Evolutionary conservation across 2,329 filamentous ascomycete species (phyloP).

Genomic region (Eutypa lata): DNA sequence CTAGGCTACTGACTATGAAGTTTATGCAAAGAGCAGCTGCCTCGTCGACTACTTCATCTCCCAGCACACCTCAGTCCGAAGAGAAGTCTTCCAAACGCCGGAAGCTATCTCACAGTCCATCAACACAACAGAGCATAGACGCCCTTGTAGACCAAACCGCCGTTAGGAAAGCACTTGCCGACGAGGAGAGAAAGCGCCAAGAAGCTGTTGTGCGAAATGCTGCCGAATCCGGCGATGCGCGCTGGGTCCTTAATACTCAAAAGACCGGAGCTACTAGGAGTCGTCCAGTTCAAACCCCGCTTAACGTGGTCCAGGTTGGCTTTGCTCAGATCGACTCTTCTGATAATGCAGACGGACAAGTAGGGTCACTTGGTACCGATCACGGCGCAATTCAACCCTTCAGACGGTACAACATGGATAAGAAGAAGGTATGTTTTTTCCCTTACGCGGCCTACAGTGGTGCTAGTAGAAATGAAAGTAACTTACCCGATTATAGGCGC

Average conservation of each 20-base stretch:
- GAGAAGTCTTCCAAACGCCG: slow-evolving; percentile 61
- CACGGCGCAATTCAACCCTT: slow-evolving; percentile 17
- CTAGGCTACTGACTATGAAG: slow-evolving; percentile 88
- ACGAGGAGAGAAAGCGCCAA: slow-evolving; percentile 64
- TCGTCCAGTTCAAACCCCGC: slow-evolving; percentile 33
- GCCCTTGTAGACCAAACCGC: slow-evolving; percentile 54
- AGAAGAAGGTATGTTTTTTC: slow-evolving; percentile 21
- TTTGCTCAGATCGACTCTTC: slow-evolving; percentile 41
- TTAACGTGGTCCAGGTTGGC: slow-evolving; percentile 61
- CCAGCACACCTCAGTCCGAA: slow-evolving; percentile 41
- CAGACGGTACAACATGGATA: slow-evolving; percentile 30
- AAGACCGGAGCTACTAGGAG: slow-evolving; percentile 28
- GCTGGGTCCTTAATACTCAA: slow-evolving; percentile 68
- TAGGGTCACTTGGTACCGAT: slow-evolving; percentile 12
- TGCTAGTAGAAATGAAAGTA: slow-evolving; percentile 36
- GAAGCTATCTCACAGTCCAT: slow-evolving; percentile 41
- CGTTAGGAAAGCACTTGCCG: slow-evolving; percentile 61
- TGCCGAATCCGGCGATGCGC: slow-evolving; percentile 63
- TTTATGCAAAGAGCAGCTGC: slow-evolving; percentile 91
- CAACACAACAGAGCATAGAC: slow-evolving; percentile 34
- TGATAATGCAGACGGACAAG: slow-evolving; percentile 18
- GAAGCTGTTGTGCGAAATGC: slow-evolving; percentile 60
- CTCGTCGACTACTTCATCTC: slow-evolving; percentile 43
- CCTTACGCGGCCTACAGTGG: neutral
- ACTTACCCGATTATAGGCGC: slow-evolving; percentile 24